phyloP scores from a whole-genome alignment of 164 flowering plant species.

The Hamamelis virginiana region DNA sequence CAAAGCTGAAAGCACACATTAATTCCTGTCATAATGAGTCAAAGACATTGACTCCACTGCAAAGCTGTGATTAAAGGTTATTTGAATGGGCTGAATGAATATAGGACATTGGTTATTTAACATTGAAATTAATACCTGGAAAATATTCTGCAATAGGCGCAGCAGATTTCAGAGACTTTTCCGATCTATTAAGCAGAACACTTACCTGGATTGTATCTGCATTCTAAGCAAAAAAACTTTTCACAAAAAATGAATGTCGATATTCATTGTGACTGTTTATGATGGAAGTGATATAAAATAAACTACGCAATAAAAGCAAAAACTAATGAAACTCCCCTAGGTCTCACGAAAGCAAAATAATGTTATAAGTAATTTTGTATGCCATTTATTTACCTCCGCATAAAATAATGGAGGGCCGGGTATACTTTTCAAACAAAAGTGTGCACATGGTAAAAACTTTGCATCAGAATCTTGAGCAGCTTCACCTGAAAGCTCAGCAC shows the following conservation, averaged over 20 bases:
- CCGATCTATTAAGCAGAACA: constrained; percentile 55
- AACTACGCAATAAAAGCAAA: not conserved
- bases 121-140: constrained; percentile 56
- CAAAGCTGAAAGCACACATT: constrained; percentile 44
- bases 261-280: not conserved
- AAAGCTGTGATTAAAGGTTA: constrained; percentile 1
- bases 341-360: not conserved
- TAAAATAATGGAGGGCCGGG: constrained; percentile 21
- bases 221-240: constrained; percentile 56
- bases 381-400: constrained; percentile 49
- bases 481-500: constrained; percentile 25
- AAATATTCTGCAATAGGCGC: constrained; percentile 74
- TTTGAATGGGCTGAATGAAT: not conserved
- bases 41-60: not conserved
- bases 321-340: not conserved
- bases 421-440: constrained; percentile 47
- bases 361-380: not conserved
- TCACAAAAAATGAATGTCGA: constrained; percentile 8
- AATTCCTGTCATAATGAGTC: not conserved
- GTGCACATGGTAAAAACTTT: constrained; percentile 42
- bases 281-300: not conserved
- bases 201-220: constrained; percentile 72
- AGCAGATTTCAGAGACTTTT: constrained; percentile 31
- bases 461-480: constrained; percentile 23
- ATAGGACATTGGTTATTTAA: not conserved